Conservation (phyloP, 768 basidiomycete genomes). For the Clathrus columnatus region DNA sequence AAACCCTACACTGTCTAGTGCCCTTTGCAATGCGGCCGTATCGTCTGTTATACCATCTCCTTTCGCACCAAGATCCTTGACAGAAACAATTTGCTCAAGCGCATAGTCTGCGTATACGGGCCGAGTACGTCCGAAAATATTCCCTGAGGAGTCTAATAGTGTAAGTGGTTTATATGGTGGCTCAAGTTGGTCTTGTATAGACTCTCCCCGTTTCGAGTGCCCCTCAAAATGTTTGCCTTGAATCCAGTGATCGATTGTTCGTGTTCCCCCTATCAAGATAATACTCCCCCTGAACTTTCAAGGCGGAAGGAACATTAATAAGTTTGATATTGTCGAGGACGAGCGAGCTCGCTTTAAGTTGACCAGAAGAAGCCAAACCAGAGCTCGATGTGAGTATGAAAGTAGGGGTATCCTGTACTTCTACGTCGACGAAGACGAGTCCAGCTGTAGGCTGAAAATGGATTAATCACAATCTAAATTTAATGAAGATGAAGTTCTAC, state of each 20-base stretch:
- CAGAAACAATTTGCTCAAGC: constrained; percentile 60
- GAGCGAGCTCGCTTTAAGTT: constrained; percentile 41
- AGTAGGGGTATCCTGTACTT: constrained; percentile 3
- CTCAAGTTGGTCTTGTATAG: constrained; percentile 29
- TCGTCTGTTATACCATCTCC: constrained; percentile 79
- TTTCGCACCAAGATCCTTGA: constrained; percentile 56
- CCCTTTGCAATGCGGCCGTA: constrained; percentile 52
- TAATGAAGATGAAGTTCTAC: background rate
- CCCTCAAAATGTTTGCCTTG: constrained; percentile 37
- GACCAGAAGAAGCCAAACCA: constrained; percentile 31
- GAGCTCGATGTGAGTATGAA: constrained; percentile 16
- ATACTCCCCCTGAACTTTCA: constrained; percentile 46
- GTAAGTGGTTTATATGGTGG: constrained; percentile 46
- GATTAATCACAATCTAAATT: background rate
- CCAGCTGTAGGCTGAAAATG: constrained; percentile 2
- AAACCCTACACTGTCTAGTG: constrained; percentile 44
- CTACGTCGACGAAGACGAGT: constrained; percentile 6
- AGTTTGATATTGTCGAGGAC: constrained; percentile 57
- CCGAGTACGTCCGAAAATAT: constrained; percentile 5
- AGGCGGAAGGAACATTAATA: constrained; percentile 52
- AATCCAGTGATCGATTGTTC: constrained; percentile 50
- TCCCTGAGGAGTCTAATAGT: constrained; percentile 36
- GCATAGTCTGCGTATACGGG: constrained; percentile 45
- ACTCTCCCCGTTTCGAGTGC: background rate
- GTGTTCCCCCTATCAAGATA: constrained; percentile 50